Evolutionary conservation across 176 grass and related monocot genomes (phyloP).

Genomic region (Avena insularis): DNA sequence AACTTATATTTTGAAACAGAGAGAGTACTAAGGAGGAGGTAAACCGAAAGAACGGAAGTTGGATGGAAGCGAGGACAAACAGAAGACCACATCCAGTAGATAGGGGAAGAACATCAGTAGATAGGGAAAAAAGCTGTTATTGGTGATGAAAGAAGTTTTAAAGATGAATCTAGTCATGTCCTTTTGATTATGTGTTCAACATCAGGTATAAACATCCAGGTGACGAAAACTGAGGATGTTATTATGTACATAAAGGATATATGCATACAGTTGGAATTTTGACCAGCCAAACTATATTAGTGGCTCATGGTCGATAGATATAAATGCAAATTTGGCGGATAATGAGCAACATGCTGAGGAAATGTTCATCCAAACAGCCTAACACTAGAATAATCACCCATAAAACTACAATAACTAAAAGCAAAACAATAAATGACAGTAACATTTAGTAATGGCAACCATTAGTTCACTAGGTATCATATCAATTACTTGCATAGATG

Average conservation of each 20-base stretch:
- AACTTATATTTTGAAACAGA: no score
- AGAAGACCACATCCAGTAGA: not conserved
- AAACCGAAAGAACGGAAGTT: not conserved
- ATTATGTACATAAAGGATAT: not conserved
- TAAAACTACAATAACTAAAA: not conserved
- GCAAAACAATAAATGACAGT: not conserved
- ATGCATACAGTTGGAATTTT: not conserved
- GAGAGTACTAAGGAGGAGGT: not conserved
- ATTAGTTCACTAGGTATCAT: no score
- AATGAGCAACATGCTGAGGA: not conserved
- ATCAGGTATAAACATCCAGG: not conserved
- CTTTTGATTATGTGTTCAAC: not conserved
- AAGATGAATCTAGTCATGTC: not conserved
- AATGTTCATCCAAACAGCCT: not conserved
- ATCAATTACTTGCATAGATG: no score
- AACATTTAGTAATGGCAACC: not conserved
- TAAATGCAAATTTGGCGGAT: not conserved
- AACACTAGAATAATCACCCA: not conserved
- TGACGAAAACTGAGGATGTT: not conserved
- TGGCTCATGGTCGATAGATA: not conserved
- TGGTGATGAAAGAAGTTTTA: not conserved
- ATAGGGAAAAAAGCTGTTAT: not conserved
- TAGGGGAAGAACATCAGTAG: not conserved
- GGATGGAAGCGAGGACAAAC: not conserved
- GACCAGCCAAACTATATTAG: not conserved